Evolutionary conservation across 345 rosid species (phyloP), one percentile per base, ranked within the genome.

Genomic region (Ceriops decandra): DNA sequence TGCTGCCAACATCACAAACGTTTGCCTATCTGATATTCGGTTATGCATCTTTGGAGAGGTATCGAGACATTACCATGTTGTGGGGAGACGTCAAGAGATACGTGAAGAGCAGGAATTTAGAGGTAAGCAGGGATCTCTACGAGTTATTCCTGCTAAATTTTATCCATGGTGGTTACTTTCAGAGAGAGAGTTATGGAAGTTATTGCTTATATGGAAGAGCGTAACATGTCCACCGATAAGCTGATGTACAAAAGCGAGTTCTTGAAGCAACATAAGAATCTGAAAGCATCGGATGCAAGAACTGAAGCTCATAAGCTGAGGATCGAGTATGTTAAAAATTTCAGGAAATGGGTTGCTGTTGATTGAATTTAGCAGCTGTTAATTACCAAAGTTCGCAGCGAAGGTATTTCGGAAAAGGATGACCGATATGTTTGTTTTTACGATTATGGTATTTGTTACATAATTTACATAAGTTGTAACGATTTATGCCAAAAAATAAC

Each of bases 161-260:
- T 73, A 81, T 93, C 67, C 85, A 80, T 72, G 98, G 92, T 62
- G 97, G 97, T 68, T 91, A 88, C 82, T 93, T 93, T 71, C n/a
- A n/a, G n/a, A n/a, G 98, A 89, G 80, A 88, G 98, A 71, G 92
- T 88, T 67, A 81, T 86, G 87, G 96, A 91, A 80, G 81, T 89
- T 24, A 82, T 89, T 63, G 63, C 63, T 77, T 80, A 69, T 51
- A 88, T 88, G 97, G 77, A 81, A 74, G 75, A 81, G 76, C 65
- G 33, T 26, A 68, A 38, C 32, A 79, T 86, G 84, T 82, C 70
- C 66, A 70, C 59, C 15, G 97, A 93, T 68, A 80, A 81, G 67
- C 58, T 81, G 75, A 80, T 88, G 90, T 86, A 78, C 57, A 84
- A 79, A 79, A 75, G 52, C 5, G 96, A 90, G 86, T 93, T 82